Base-by-base conservation (phyloP, 768 basidiomycete species). In the Trametes cingulata region DNA sequence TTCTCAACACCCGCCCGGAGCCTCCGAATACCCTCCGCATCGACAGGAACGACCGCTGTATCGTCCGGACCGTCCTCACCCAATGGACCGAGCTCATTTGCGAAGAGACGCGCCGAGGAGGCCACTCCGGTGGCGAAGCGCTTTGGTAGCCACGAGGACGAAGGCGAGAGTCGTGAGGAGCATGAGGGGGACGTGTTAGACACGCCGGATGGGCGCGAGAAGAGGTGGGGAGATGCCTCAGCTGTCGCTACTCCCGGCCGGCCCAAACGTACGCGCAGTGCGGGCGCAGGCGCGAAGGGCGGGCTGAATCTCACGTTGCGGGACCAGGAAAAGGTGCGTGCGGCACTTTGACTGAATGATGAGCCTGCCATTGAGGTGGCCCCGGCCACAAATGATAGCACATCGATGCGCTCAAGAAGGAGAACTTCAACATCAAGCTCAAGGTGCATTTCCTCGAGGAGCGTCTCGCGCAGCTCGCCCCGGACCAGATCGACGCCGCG, bases 361-460 rank as follows among this genome's bases (percentile, higher is more conserved):
- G 24, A 29, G n/a, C 13, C 0, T 5, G 13, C 13, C 14, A 17
- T 36, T 17, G 6, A 33, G 6, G 27, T n/a, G 29, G 8, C 14
- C 27, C 19, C n/a, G 29, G 8, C 14, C 27, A 22, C 14, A 35
- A 25, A 9, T 48, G 19, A n/a, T 52, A 98, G 95, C 91, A 95
- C 73, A 93, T 97, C 70, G 94, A 98, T 75, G 87, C 86, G 62
- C 84, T 95, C 68, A 95, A 96, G 78, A 97, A 95, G 73, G 95
- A 98, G 73, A 96, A 96, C 79, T 98, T 98, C 73, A 90, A 88
- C 69, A 87, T 99, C 71, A 97, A 98, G 73, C 83, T 98, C 52
- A 91, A 94, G 59, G 91, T 98, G 3, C 94, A 97, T 70, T 96
- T 97, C 71, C 83, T 97, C 42, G 93, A 98, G 73, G 94, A 98